Evolutionary conservation across 2,329 filamentous ascomycete genomes (phyloP).

Genomic region (Lasiodiplodia hormozganensis): DNA sequence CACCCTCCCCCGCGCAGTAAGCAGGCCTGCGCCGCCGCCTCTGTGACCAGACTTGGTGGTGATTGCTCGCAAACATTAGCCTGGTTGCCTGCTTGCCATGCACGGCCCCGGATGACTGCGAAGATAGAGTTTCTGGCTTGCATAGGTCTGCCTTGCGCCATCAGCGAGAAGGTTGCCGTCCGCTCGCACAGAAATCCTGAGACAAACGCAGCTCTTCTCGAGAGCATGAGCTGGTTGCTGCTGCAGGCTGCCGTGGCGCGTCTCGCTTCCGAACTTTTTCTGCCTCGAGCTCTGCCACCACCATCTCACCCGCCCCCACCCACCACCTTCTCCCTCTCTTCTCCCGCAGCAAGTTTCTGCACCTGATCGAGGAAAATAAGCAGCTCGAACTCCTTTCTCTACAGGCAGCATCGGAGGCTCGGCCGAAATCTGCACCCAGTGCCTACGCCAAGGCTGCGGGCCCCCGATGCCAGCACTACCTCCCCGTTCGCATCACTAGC

Average conservation of each 20-base stretch:
- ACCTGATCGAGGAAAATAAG: background rate
- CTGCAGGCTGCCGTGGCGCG: conserved; percentile 9
- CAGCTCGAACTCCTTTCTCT: background rate
- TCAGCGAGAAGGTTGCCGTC: background rate
- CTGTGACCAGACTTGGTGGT: background rate
- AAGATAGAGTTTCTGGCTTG: background rate
- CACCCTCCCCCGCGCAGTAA: conserved; percentile 10
- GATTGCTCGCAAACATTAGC: conserved; percentile 10
- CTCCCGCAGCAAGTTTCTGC: conserved; percentile 8
- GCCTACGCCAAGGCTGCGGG: background rate
- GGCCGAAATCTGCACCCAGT: background rate
- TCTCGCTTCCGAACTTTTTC: conserved; percentile 18
- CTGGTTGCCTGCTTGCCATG: background rate
- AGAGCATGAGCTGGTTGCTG: background rate
- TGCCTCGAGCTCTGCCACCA: background rate
- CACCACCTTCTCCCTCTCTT: background rate
- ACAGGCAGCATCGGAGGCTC: conserved; percentile 3
- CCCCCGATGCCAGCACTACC: background rate
- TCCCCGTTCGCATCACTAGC: conserved; percentile 15
- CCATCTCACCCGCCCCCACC: conserved; percentile 2
- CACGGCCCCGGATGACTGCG: conserved; percentile 7
- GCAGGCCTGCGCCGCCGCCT: conserved; percentile 7
- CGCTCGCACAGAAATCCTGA: background rate
- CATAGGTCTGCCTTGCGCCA: conserved; percentile 19
- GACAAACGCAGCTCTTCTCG: conserved; percentile 3